These are phyloP conservation scores for Piloderma croceum DNA, from an alignment of 768 basidiomycete genomes.

Conservation along the genomic window DNA sequence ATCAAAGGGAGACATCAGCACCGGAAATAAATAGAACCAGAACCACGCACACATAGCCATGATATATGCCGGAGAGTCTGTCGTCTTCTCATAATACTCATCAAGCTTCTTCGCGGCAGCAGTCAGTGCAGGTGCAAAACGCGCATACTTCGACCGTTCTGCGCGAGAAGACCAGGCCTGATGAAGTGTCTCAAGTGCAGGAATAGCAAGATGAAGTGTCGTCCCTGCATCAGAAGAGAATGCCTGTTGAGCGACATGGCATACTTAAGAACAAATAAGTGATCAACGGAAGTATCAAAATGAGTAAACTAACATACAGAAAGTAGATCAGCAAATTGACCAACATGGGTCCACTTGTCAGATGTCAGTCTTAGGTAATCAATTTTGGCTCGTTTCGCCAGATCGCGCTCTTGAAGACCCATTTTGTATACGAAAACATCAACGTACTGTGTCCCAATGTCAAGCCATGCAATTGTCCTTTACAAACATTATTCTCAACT, in stretches of 20 bases:
- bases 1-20: neutral
- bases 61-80: too few species aligned
- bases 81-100: conserved; percentile 25
- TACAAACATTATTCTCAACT: too few species aligned
- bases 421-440: conserved; percentile 23
- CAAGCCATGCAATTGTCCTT: too few species aligned
- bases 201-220: conserved; percentile 14
- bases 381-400: conserved; percentile 19
- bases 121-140: too few species aligned
- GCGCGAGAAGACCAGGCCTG: conserved; percentile 15
- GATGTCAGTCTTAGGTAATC: too few species aligned
- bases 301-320: neutral
- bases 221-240: conserved; percentile 27
- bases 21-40: neutral
- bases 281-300: too few species aligned
- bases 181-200: conserved; percentile 20
- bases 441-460: conserved; percentile 20
- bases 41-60: conserved; percentile 20
- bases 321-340: conserved; percentile 11
- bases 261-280: conserved; percentile 14
- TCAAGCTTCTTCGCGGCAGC: conserved; percentile 17
- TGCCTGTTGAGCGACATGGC: conserved; percentile 28
- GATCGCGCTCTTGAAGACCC: conserved; percentile 17
- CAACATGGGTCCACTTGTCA: conserved; percentile 23
- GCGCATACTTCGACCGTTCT: too few species aligned